Evolutionary conservation across 345 rosid genomes (phyloP).

Genomic region (Sonneratia caseolaris): DNA sequence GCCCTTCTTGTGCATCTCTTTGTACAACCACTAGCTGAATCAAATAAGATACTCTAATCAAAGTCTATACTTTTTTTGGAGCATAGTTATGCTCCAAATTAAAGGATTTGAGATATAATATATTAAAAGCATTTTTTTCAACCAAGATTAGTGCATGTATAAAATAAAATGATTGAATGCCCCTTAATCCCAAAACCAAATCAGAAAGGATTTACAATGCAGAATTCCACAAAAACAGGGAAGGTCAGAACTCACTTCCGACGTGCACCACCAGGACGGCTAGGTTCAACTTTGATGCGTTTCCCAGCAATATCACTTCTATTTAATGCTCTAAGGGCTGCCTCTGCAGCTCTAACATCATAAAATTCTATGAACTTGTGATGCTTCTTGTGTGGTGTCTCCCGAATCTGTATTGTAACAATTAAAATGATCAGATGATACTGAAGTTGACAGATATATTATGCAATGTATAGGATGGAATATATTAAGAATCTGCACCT

Average conservation of each 20-base stretch:
- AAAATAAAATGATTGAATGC: background rate
- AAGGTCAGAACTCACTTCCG: constrained; percentile 46
- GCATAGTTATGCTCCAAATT: background rate
- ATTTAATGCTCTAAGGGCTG: constrained; percentile 76
- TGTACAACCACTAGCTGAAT: background rate
- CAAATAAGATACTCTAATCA: background rate
- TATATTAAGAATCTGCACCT: constrained; percentile 31
- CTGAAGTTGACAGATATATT: background rate
- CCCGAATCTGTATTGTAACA: constrained; percentile 65
- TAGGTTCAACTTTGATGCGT: constrained; percentile 95
- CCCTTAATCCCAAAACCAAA: background rate
- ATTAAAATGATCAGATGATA: background rate
- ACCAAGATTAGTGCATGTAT: background rate
- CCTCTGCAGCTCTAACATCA: constrained; percentile 91
- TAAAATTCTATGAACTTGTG: constrained; percentile 91
- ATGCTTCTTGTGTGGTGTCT: constrained; percentile 84
- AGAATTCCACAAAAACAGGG: background rate
- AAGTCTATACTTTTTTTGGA: no score
- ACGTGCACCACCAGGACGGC: constrained; percentile 97
- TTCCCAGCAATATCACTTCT: constrained; percentile 92
- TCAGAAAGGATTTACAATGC: background rate
- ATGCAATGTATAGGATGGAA: background rate
- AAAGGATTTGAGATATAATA: background rate
- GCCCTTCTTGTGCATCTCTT: background rate
- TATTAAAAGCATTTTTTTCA: background rate